A percentile compares a stretch with the other conserved stretches of the same genome.
Conservation (phyloP, 164 flowering plant species). For the Sedum album region DNA sequence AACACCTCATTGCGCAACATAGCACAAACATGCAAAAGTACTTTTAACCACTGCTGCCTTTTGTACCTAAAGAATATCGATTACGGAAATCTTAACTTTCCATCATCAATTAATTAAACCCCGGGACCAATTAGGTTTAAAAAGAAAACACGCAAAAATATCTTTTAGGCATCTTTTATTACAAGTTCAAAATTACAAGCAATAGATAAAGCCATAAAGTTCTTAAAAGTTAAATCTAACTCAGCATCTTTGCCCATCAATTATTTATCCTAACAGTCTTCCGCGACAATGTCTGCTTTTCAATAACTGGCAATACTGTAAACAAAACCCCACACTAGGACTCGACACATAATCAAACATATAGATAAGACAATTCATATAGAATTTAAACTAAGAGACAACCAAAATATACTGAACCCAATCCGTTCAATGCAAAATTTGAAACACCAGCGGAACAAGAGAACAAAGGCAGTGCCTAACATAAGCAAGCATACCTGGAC, state of each 20-base stretch:
- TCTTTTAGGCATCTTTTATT: not conserved
- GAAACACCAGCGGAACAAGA: not conserved
- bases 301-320: not conserved
- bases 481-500: conserved; percentile 37
- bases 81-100: not conserved
- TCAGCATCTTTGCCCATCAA: conserved; percentile 2
- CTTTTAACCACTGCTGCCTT: not conserved
- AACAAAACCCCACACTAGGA: conserved; percentile 5
- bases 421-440: not conserved
- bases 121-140: not conserved
- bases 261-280: not conserved
- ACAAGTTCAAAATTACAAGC: not conserved
- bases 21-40: not conserved
- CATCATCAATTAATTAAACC: not conserved
- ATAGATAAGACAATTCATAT: not conserved
- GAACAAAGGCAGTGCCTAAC: not conserved
- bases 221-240: too few relatives aligned
- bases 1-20: not conserved
- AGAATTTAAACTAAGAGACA: not conserved
- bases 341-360: not conserved
- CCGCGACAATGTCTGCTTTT: not conserved
- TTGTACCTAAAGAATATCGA: not conserved
- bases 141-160: not conserved
- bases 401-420: not conserved
- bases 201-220: not conserved